A percentile compares a stretch with the other conserved stretches of the same genome.
Conservation (phyloP, 176 grass and related monocot species). For the Avena atlantica region DNA sequence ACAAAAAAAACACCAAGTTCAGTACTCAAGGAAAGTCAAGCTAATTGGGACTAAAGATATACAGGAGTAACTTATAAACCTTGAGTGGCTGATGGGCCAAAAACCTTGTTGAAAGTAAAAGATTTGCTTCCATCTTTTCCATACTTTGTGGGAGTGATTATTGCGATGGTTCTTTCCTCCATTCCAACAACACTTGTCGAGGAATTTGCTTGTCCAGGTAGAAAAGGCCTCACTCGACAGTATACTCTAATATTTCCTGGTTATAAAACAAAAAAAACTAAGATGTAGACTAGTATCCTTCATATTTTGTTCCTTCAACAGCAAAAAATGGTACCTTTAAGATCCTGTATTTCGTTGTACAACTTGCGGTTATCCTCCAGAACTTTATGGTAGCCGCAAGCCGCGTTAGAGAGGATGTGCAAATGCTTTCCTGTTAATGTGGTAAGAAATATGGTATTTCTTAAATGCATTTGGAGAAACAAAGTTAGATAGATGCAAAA, state of each 20-base stretch:
- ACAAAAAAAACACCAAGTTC: slow-evolving; percentile 37
- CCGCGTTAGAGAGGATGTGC: slow-evolving; percentile 59
- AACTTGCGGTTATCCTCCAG: slow-evolving; percentile 95
- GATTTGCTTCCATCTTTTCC: slow-evolving; percentile 83
- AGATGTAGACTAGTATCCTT: slow-evolving; percentile 22
- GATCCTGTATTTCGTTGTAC: slow-evolving; percentile 94
- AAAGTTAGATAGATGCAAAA: slow-evolving; percentile 27
- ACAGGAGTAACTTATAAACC: slow-evolving; percentile 52
- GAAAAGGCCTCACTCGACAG: slow-evolving; percentile 81
- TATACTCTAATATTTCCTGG: slow-evolving; percentile 98
- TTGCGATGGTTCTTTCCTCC: slow-evolving; percentile 80
- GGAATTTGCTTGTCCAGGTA: slow-evolving; percentile 59
- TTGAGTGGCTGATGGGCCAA: slow-evolving; percentile 77
- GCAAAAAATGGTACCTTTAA: slow-evolving; percentile 73
- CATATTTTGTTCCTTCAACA: neutral
- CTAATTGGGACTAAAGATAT: neutral
- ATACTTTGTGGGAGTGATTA: slow-evolving; percentile 77
- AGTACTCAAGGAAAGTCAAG: neutral
- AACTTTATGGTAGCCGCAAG: slow-evolving; percentile 85
- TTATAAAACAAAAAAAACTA: slow-evolving; percentile 44
- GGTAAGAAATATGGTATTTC: neutral
- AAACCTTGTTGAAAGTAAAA: slow-evolving; percentile 87
- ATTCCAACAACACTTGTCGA: slow-evolving; percentile 61
- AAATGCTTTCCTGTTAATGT: slow-evolving; percentile 70
- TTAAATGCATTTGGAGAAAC: slow-evolving; percentile 5